These are phyloP conservation scores for Pseudogymnoascus sp. DNA, from an alignment of 2,329 filamentous ascomycete genomes.

Conservation along the genomic window DNA sequence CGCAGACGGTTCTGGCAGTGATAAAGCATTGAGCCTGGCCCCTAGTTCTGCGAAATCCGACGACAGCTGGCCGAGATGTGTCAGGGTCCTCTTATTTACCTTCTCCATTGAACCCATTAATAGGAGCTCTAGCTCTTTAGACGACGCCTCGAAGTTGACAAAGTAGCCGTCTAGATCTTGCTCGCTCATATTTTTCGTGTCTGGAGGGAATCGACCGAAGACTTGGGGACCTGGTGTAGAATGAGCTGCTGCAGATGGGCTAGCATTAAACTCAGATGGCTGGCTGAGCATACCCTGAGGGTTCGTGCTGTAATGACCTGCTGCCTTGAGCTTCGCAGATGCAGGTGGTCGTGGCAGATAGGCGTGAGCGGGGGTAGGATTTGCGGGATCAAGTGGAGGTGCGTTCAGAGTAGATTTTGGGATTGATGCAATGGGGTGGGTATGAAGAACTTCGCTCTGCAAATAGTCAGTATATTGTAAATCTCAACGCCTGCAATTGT, in stretches of 20 bases:
- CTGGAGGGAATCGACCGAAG: conserved; percentile 75
- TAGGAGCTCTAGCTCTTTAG: conserved; percentile 81
- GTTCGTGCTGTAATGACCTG: conserved; percentile 33
- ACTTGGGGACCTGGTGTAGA: conserved; percentile 53
- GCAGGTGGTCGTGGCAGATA: conserved; percentile 79
- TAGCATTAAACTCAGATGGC: conserved; percentile 42
- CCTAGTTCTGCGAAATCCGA: conserved; percentile 88
- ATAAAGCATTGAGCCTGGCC: conserved; percentile 94
- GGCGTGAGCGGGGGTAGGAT: conserved; percentile 76
- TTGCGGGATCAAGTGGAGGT: conserved; percentile 90
- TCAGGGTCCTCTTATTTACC: conserved; percentile 82
- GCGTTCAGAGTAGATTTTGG: conserved; percentile 93
- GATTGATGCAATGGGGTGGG: conserved; percentile 81
- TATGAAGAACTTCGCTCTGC: conserved; percentile 89
- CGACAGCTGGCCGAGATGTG: conserved; percentile 75
- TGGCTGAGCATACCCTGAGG: conserved; percentile 47
- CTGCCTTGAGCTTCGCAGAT: conserved; percentile 72
- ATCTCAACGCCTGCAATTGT: neutral
- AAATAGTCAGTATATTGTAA: conserved; percentile 17
- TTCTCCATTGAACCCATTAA: conserved; percentile 94
- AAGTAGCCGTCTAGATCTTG: conserved; percentile 95
- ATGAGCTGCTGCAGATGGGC: conserved; percentile 47
- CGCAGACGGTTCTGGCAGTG: conserved; percentile 82
- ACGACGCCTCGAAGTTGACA: conserved; percentile 83
- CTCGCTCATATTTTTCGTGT: conserved; percentile 69